Base-by-base conservation (phyloP, 345 rosid genomes). In the Hirschfeldia incana region DNA sequence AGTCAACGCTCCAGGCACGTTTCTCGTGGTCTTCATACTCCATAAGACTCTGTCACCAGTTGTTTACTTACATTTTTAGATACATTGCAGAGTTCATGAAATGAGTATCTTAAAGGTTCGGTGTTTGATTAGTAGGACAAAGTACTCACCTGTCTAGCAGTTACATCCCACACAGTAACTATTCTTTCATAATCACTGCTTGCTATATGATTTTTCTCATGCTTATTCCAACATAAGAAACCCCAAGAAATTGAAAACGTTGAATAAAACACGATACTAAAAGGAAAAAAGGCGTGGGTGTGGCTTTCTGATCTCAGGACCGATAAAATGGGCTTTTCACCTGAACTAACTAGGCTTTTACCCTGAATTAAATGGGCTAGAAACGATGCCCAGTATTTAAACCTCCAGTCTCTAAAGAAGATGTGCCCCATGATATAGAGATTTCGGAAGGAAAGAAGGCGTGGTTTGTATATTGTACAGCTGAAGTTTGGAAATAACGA, bases 1-100 rank as follows among this genome's bases (percentile, higher is more conserved):
- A 95, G 82, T 95, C 99, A 80, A 95, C 99, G 84, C 99, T 93
- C 99, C 99, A 95, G 51, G 98, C 99, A 46, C 98, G 97, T 78
- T 93, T 95, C 75, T 93, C 98, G 79, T 95, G 99, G 84, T 95
- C 99, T 85, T 95, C 99, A 78, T 93, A 95, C 84, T 93, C 96
- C 99, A 93, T 90, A 69, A 95, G 86, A 87, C 92, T 88, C 98
- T 95, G 88, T 57, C 70, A 36, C 28, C 32, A 74, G 51, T 69
- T 30, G 64, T 42, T 75, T 37, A 69, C 51, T 63, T 69, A 44
- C 39, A 5, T 1, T 4, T 37, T 62, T 53, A 70, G 46, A 70
- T 63, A 75, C 34, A 26, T 7, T 65, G 33, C 62, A 75, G 42
- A 75, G 28, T 29, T 29, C 33, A 62, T 5, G 33, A 73, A 15